phyloP scores from a whole-genome alignment of 768 basidiomycete genomes.

The Lentinula guzmanii region DNA sequence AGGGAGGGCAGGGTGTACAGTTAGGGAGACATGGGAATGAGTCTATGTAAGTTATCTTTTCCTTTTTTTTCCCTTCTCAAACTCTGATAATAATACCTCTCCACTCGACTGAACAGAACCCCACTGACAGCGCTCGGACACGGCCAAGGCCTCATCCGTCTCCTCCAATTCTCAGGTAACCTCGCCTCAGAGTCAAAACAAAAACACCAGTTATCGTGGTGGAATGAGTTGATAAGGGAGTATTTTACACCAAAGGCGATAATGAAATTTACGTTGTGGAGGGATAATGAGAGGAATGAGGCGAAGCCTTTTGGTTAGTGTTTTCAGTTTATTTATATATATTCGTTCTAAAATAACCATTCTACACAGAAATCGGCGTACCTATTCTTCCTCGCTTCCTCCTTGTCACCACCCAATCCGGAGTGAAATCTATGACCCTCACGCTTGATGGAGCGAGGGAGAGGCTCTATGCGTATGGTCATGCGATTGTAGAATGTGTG shows the following conservation, averaged over 20 bases:
- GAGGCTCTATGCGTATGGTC: conserved; percentile 37
- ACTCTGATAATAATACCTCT: neutral
- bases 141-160: conserved; percentile 59
- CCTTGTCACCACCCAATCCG: conserved; percentile 78
- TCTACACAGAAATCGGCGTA: conserved; percentile 61
- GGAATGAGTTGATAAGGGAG: conserved; percentile 58
- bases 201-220: conserved; percentile 63
- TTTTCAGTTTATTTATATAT: neutral
- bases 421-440: conserved; percentile 80
- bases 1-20: too few relatives aligned
- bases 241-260: conserved; percentile 68
- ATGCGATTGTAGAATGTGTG: conserved; percentile 63
- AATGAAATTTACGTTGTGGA: conserved; percentile 84
- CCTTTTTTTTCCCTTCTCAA: neutral
- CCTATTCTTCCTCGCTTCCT: conserved; percentile 82
- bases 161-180: conserved; percentile 67
- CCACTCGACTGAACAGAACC: neutral
- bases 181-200: conserved; percentile 52
- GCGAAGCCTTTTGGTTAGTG: conserved; percentile 78
- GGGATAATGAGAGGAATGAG: conserved; percentile 71
- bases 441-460: conserved; percentile 75
- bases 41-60: too few relatives aligned
- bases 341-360: too few relatives aligned
- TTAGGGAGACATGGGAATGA: too few relatives aligned
- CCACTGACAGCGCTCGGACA: conserved; percentile 30